These are phyloP conservation scores for Cordyceps militaris DNA, from an alignment of 2,329 filamentous ascomycete species.

Conservation along the genomic window DNA sequence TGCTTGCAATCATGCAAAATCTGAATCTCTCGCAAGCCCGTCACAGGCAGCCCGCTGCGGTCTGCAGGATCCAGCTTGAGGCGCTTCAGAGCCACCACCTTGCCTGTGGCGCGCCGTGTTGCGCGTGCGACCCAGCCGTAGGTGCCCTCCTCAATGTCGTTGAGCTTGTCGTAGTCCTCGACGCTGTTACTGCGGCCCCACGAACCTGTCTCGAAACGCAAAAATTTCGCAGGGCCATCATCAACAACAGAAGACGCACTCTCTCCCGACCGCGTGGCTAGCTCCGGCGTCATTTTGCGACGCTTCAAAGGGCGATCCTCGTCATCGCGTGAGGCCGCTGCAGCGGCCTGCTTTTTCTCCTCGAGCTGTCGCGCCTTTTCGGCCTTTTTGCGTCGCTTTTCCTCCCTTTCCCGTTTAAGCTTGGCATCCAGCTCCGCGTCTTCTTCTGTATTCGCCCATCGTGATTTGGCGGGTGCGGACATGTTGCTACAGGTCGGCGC, in stretches of 20 bases:
- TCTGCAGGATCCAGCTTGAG: constrained; percentile 82
- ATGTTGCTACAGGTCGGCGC: constrained; percentile 30
- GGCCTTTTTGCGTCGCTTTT: constrained; percentile 76
- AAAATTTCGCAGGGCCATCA: constrained; percentile 43
- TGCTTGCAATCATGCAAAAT: constrained; percentile 77
- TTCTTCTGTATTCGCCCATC: constrained; percentile 82
- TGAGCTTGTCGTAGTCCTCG: constrained; percentile 84
- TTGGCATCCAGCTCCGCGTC: constrained; percentile 68
- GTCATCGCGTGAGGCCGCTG: constrained; percentile 23
- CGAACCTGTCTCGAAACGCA: constrained; percentile 61
- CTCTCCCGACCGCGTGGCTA: constrained; percentile 18
- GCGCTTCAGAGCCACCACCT: constrained; percentile 86
- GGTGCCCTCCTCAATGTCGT: constrained; percentile 94
- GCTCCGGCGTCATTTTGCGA: constrained; percentile 49
- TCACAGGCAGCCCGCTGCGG: constrained; percentile 73
- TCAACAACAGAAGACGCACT: constrained; percentile 14
- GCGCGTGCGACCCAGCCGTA: constrained; percentile 93
- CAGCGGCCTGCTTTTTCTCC: constrained; percentile 31
- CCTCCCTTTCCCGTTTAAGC: constrained; percentile 75
- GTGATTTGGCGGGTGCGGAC: constrained; percentile 59
- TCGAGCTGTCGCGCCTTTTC: constrained; percentile 70
- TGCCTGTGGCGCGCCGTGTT: constrained; percentile 62
- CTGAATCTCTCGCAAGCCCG: constrained; percentile 87
- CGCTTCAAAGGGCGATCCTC: constrained; percentile 51
- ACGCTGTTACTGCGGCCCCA: constrained; percentile 72